These are phyloP conservation scores for Boletellus sp. DNA, from an alignment of 768 basidiomycete species.

Conservation along the genomic window DNA sequence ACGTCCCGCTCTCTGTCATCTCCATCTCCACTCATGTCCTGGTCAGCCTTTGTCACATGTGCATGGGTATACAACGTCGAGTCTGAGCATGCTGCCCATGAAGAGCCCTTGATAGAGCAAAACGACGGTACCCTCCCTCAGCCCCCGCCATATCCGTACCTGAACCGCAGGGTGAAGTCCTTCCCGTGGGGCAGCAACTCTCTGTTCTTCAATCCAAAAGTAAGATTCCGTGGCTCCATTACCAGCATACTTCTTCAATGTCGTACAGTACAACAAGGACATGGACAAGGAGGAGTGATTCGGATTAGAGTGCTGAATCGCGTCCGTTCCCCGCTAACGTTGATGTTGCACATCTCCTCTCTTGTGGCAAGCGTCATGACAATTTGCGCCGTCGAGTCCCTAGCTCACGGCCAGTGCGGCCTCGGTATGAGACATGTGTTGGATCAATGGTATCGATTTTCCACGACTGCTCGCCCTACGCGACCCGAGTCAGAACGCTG, in stretches of 20 bases:
- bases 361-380: neutral
- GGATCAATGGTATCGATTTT: neutral
- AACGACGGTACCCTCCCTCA: slow-evolving; percentile 71
- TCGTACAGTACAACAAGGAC: slow-evolving; percentile 60
- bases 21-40: slow-evolving; percentile 6
- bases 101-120: slow-evolving; percentile 66
- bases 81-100: slow-evolving; percentile 65
- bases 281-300: slow-evolving; percentile 35
- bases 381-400: neutral
- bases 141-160: slow-evolving; percentile 66
- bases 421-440: neutral
- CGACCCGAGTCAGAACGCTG: no score
- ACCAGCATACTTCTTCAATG: slow-evolving; percentile 1
- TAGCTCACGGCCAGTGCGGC: neutral
- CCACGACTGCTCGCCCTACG: neutral
- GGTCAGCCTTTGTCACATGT: slow-evolving; percentile 22
- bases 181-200: slow-evolving; percentile 86
- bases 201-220: slow-evolving; percentile 77
- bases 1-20: slow-evolving; percentile 27
- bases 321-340: neutral
- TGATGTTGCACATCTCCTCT: neutral
- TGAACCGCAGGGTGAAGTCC: slow-evolving; percentile 74
- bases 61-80: slow-evolving; percentile 52
- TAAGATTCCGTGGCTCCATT: slow-evolving; percentile 32
- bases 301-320: neutral